Base-by-base conservation (phyloP, 306 rosid species). In the Spatholobus suberectus region DNA sequence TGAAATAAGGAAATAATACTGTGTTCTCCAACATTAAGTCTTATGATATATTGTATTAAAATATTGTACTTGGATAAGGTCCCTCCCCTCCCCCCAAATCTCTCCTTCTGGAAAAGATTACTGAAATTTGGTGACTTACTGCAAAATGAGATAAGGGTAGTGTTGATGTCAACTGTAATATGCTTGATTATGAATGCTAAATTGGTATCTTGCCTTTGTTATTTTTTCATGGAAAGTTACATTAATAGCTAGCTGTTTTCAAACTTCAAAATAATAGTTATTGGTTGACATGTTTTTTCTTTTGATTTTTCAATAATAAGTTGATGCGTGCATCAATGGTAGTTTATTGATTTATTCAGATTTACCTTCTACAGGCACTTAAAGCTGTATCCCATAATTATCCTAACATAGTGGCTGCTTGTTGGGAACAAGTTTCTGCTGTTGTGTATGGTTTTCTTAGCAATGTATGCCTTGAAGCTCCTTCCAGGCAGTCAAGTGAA, bases 301-400 rank as follows among this genome's bases (percentile, higher is more conserved):
- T 8, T 72, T 66, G 12, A 76, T 75, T 32, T 67, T 74, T 78
- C 23, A 57, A 61, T 47, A 51, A 34, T 49, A 66, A 20, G n/a
- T 76, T 75, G 85, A 18, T 49, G 46, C 11, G 10, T 65, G 44
- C 20, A 47, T 75, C 75, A 65, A 20, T 75, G 58, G 17, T 51
- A 40, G 81, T 79, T 77, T 55, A 63, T 81, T 81, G 55, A 73
- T 68, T 51, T 68, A 47, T 85, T 81, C 68, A 44, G 43, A 43
- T 20, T 77, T 66, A 32, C 78, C 84, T 82, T 67, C 82, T 86
- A 23, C 91, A 93, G 97, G 97, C 94, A 18, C 93, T 96, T 32
- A 96, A 88, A 88, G 94, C 94, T 80, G 90, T 88, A 80, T 94
- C 87, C 63, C 99, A 96, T 86, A 94, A 82, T 87, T 94, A 92